Evolutionary conservation across 768 basidiomycete genomes (phyloP), one percentile per base, ranked within the genome.

Genomic region (Botryobasidium botryosum): DNA sequence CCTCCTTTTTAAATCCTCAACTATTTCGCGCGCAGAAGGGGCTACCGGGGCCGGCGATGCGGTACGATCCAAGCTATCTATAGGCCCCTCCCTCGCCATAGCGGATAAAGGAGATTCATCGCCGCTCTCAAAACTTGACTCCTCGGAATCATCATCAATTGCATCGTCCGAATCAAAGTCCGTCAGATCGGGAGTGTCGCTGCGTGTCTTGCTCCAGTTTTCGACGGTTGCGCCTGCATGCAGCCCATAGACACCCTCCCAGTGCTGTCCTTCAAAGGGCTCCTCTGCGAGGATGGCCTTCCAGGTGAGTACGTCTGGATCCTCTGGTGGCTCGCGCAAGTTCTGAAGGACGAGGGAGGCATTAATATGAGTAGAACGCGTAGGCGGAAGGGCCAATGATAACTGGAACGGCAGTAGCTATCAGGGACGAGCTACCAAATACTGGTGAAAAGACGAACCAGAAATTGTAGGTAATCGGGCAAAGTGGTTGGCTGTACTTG

Each of bases 231-330:
- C 33, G 7, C 33, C 33, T 5, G 32, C 21, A 15, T 46, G 42
- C 24, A 64, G 55, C 67, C 57, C 76, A 50, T 72, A 72, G n/a
- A 71, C 71, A 1, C 79, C 79, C 54, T 81, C 71, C 83, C 83
- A 86, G 53, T 86, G 84, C 49, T 86, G 75, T 13, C 80, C 85
- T 58, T 86, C 79, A 49, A 83, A 80, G 3, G 83, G 81, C 46
- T 86, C 84, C 53, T 84, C 83, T 1, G 70, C 70, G 13, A 87
- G 67, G 41, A 88, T 86, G n/a, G 74, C 68, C 48, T 68, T 65
- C 85, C 85, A 88, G 3, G 79, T 82, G 5, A 84, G 59, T 27
- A 40, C 35, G 20, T 21, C 15, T 15, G 46, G 24, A 33, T 33
- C 17, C 32, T n/a, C n/a, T n/a, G n/a, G n/a, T n/a, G n/a, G n/a